Evolutionary conservation across 1,284 basidiomycete genomes (phyloP).

Genomic region (Spongiforma sp.): DNA sequence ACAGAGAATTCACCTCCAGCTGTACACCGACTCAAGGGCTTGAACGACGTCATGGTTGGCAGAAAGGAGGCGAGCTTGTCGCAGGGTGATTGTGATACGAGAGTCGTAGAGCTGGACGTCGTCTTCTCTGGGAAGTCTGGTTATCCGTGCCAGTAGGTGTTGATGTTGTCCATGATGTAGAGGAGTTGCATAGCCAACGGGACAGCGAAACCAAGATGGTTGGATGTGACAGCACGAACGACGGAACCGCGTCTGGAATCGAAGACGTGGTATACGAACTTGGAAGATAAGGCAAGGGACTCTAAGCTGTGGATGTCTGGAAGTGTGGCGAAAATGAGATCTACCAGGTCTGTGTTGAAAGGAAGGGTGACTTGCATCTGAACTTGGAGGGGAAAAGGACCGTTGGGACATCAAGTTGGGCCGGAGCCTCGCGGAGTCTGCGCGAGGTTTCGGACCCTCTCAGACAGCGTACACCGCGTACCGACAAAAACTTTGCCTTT

Average conservation of each 20-base stretch:
- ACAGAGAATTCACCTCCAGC: slow-evolving; percentile 36
- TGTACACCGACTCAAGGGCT: slow-evolving; percentile 41
- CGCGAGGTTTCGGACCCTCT: no score
- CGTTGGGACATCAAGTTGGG: no score
- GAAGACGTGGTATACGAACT: slow-evolving; percentile 40
- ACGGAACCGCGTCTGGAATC: slow-evolving; percentile 38
- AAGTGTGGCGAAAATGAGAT: slow-evolving; percentile 36
- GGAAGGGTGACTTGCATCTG: slow-evolving; percentile 1
- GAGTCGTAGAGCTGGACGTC: slow-evolving; percentile 6
- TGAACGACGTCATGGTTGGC: slow-evolving; percentile 26
- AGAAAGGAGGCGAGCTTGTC: slow-evolving; percentile 21
- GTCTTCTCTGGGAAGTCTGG: slow-evolving; percentile 14
- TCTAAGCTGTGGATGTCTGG: slow-evolving; percentile 36
- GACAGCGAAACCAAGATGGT: slow-evolving; percentile 39
- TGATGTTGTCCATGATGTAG: slow-evolving; percentile 15
- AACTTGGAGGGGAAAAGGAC: no score
- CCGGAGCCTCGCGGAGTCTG: no score
- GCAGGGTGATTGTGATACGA: slow-evolving; percentile 1
- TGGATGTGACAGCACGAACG: slow-evolving; percentile 38
- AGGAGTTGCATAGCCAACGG: slow-evolving; percentile 39
- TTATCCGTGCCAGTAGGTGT: slow-evolving; percentile 17
- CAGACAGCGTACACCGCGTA: no score
- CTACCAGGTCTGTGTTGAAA: slow-evolving; percentile 33
- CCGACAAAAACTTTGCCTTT: no score
- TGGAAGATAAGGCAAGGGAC: slow-evolving; percentile 37